Conservation (phyloP, 495 filamentous ascomycete genomes). For the Haplographium delicatum region DNA sequence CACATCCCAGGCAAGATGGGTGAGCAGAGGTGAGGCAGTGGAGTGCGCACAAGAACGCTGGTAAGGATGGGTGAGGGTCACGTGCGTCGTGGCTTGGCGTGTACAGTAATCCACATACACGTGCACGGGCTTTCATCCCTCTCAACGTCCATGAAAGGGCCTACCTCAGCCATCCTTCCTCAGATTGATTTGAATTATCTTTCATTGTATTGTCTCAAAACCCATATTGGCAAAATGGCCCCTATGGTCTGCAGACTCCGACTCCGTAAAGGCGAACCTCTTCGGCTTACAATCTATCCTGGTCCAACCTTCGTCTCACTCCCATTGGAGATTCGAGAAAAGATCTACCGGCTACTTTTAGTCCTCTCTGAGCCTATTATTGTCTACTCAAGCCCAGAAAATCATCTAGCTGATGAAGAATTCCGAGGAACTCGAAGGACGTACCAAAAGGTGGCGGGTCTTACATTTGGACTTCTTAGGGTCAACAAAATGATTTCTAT, state of each 20-base stretch:
- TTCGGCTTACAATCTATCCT: conserved; percentile 1
- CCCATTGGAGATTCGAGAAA: conserved; percentile 7
- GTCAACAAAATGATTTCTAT: neutral
- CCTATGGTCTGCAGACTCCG: neutral
- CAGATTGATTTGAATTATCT: too few relatives aligned
- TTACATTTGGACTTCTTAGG: neutral
- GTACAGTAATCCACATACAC: too few relatives aligned
- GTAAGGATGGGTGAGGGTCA: neutral
- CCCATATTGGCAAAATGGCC: conserved; percentile 1
- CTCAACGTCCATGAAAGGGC: too few relatives aligned
- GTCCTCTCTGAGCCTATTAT: neutral
- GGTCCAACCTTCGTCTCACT: conserved; percentile 2
- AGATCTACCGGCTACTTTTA: conserved; percentile 3
- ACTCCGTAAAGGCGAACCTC: conserved; percentile 9
- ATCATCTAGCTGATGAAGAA: neutral
- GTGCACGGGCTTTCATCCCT: too few relatives aligned
- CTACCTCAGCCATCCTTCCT: too few relatives aligned
- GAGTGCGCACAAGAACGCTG: neutral
- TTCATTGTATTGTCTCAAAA: too few relatives aligned
- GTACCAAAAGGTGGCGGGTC: neutral
- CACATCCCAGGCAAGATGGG: neutral
- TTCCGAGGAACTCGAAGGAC: neutral
- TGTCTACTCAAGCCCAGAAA: neutral
- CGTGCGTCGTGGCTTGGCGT: conserved; percentile 1
- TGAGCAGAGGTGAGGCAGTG: too few relatives aligned